phyloP scores from a whole-genome alignment of 176 grass and related monocot genomes.

The Zoysia japonica region DNA sequence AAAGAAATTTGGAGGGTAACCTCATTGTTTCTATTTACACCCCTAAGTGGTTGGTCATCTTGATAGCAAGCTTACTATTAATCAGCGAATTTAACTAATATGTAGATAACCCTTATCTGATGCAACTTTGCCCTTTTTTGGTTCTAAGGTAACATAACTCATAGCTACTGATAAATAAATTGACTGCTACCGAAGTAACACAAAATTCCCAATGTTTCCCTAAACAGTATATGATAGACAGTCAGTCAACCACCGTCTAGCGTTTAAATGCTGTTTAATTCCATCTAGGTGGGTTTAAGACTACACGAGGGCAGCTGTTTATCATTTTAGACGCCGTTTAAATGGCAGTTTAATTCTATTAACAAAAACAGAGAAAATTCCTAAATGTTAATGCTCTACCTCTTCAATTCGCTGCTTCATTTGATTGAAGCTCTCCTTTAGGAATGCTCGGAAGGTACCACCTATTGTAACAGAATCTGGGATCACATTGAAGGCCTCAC shows the following conservation, averaged over 20 bases:
- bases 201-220: conserved; percentile 1
- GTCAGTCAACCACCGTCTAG: too few species aligned
- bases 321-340: too few species aligned
- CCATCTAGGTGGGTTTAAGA: too few species aligned
- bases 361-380: too few species aligned
- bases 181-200: conserved; percentile 12
- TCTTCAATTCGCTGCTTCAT: conserved; percentile 82
- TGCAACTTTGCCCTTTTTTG: neutral
- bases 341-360: too few species aligned
- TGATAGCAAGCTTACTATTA: conserved; percentile 5
- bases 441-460: conserved; percentile 88
- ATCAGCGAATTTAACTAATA: conserved; percentile 1
- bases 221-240: too few species aligned
- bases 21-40: too few species aligned
- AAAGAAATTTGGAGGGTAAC: neutral
- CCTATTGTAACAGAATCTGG: conserved; percentile 92
- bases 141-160: neutral
- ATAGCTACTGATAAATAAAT: neutral
- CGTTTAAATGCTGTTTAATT: too few species aligned
- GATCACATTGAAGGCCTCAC: conserved; percentile 87
- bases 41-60: too few species aligned
- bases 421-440: conserved; percentile 78
- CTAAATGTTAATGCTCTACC: conserved; percentile 28
- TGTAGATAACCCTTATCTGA: neutral
- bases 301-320: too few species aligned